Evolutionary conservation across 768 basidiomycete species (phyloP).

Genomic region (Sporobolomyces roseus): DNA sequence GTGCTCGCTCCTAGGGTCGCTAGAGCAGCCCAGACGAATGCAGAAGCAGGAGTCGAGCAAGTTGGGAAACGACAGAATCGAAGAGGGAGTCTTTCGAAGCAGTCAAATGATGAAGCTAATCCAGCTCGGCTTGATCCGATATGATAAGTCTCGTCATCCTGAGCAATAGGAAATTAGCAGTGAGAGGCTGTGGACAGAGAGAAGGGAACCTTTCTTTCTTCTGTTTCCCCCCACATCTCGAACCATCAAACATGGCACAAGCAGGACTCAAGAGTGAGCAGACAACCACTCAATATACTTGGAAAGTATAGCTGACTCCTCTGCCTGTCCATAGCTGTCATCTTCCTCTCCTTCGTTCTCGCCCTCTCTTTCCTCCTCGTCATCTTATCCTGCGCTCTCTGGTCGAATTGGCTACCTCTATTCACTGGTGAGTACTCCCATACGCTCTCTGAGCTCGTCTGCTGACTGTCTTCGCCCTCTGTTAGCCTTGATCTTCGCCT

Average conservation of each 20-base stretch:
- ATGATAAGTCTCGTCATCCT: too few relatives aligned
- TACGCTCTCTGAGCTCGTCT: background rate
- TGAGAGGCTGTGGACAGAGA: too few relatives aligned
- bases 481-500: conserved; percentile 83
- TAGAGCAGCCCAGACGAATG: too few relatives aligned
- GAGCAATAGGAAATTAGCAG: too few relatives aligned
- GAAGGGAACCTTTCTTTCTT: background rate
- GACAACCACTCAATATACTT: too few relatives aligned
- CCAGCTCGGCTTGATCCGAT: too few relatives aligned
- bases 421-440: conserved; percentile 72
- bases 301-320: background rate
- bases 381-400: conserved; percentile 93
- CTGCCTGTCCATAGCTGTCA: conserved; percentile 63
- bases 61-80: too few relatives aligned
- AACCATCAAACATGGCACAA: conserved; percentile 13
- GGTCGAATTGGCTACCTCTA: conserved; percentile 93
- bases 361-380: conserved; percentile 97
- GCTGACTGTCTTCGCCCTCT: background rate
- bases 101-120: too few relatives aligned
- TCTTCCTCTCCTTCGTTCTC: conserved; percentile 92
- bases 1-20: too few relatives aligned
- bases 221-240: background rate
- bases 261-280: conserved; percentile 70
- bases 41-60: too few relatives aligned
- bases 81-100: too few relatives aligned